A percentile compares a stretch with the other conserved stretches of the same genome.
Conservation (phyloP, 345 rosid genomes). For the Firmiana major region DNA sequence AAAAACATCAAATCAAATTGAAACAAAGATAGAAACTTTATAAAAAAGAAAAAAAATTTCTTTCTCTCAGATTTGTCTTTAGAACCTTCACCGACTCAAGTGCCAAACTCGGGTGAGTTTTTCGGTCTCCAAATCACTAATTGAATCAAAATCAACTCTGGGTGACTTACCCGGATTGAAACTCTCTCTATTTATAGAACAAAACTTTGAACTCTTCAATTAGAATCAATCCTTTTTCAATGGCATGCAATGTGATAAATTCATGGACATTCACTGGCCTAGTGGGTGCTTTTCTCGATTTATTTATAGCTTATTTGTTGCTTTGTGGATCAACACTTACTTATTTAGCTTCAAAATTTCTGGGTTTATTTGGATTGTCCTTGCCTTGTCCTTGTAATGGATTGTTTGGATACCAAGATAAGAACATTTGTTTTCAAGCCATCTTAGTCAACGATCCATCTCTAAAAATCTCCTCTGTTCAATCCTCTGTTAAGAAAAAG, state of each 20-base stretch:
- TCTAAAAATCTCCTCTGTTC: slow-evolving; percentile 42
- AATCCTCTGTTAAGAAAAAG: slow-evolving; percentile 28
- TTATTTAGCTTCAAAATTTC: slow-evolving; percentile 44
- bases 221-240: slow-evolving; percentile 4
- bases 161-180: neutral
- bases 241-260: slow-evolving; percentile 42
- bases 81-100: neutral
- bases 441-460: slow-evolving; percentile 32
- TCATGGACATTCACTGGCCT: slow-evolving; percentile 53
- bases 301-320: slow-evolving; percentile 39
- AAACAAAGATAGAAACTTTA: neutral
- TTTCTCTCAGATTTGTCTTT: neutral
- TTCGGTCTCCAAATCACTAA: neutral
- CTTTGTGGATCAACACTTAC: slow-evolving; percentile 49
- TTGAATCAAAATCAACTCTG: neutral
- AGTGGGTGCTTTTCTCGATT: slow-evolving; percentile 63
- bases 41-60: too few species aligned
- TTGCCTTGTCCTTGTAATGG: slow-evolving; percentile 67
- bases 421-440: slow-evolving; percentile 44
- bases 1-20: neutral
- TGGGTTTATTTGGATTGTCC: slow-evolving; percentile 44
- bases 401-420: slow-evolving; percentile 32
- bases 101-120: neutral
- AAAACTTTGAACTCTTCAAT: neutral
- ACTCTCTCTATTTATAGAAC: neutral